These are phyloP conservation scores for Flaveria sonorensis DNA, from an alignment of 129 eudicot genomes.

Conservation along the genomic window DNA sequence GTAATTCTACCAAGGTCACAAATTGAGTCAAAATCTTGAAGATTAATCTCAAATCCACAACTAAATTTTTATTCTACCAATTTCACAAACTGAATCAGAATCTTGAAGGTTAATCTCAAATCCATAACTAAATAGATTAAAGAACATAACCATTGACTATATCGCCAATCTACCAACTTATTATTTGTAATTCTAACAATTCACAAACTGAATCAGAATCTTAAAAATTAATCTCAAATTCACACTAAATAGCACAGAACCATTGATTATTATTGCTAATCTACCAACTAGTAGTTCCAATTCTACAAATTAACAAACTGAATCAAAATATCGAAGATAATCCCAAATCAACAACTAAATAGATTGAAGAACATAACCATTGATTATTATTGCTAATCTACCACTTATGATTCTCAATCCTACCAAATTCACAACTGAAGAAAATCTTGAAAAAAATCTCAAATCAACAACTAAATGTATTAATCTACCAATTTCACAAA, in stretches of 20 bases:
- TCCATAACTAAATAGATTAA: not conserved
- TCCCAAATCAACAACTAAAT: not conserved
- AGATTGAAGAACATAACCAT: not conserved
- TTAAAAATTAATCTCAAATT: not conserved
- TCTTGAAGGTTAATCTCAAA: not conserved
- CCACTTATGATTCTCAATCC: too few species aligned
- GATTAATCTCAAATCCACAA: not conserved
- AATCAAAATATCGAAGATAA: not conserved
- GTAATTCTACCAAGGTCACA: slow-evolving; percentile 5
- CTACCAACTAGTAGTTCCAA: not conserved
- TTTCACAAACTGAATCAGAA: not conserved
- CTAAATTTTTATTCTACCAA: too few species aligned
- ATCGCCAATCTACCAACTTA: not conserved
- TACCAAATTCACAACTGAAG: not conserved
- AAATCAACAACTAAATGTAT: too few species aligned
- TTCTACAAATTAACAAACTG: not conserved
- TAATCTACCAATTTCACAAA: slow-evolving; percentile 2
- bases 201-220: not conserved
- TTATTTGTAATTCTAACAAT: slow-evolving; percentile 5
- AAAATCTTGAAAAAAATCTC: not conserved
- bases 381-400: not conserved
- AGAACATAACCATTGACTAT: not conserved
- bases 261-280: too few species aligned
- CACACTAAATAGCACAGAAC: not conserved
- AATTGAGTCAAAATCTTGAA: not conserved